These are phyloP conservation scores for Luffa aegyptiaca DNA, from an alignment of 306 rosid species.

Conservation along the genomic window DNA sequence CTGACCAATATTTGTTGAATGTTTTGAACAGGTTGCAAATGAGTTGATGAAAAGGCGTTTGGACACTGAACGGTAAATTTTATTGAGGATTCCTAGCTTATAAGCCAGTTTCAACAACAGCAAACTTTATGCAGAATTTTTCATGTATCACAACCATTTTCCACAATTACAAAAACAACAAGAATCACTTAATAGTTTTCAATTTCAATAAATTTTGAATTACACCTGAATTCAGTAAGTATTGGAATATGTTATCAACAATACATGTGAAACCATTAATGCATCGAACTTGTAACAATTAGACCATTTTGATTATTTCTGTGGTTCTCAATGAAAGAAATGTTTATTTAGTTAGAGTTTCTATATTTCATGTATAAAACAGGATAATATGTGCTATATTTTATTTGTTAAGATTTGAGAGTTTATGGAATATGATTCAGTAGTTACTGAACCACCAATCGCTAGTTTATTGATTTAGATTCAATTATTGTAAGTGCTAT, in stretches of 20 bases:
- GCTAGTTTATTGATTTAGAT: not conserved
- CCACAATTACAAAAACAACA: not conserved
- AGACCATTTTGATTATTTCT: not conserved
- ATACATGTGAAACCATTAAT: not conserved
- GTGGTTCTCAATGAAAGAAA: not conserved
- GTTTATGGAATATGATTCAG: not conserved
- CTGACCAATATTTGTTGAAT: not conserved
- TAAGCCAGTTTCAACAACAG: too few species aligned
- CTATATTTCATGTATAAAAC: not conserved
- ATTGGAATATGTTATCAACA: not conserved
- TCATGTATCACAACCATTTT: not conserved
- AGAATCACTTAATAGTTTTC: not conserved
- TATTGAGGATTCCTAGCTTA: slow-evolving; percentile 1
- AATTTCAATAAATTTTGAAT: not conserved
- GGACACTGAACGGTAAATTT: slow-evolving; percentile 55
- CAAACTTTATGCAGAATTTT: not conserved
- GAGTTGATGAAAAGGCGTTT: slow-evolving; percentile 64
- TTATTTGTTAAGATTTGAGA: not conserved
- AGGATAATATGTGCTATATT: not conserved
- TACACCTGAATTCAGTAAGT: not conserved
- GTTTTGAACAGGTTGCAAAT: slow-evolving; percentile 55
- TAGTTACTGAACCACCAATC: not conserved
- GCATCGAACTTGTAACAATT: not conserved
- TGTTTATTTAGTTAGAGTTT: not conserved
- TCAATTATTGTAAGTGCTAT: not conserved